Evolutionary conservation across 768 basidiomycete genomes (phyloP).

Genomic region (Trametes villosa): DNA sequence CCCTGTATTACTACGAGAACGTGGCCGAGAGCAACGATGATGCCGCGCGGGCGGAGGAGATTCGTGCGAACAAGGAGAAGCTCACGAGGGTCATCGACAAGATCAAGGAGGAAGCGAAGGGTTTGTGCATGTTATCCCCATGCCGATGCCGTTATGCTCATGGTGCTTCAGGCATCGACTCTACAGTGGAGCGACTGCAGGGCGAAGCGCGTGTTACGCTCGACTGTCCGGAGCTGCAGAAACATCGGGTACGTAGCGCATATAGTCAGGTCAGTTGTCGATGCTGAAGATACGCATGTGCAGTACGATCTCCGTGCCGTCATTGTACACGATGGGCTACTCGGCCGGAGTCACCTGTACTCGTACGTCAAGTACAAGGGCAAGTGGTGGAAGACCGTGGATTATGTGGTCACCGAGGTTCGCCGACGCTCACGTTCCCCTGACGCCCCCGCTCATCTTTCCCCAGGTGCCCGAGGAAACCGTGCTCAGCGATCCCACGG

Average conservation of each 20-base stretch:
- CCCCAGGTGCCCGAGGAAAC: slow-evolving; percentile 69
- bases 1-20: slow-evolving; percentile 73
- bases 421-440: background rate
- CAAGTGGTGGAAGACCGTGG: slow-evolving; percentile 83
- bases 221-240: slow-evolving; percentile 67
- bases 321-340: slow-evolving; percentile 76
- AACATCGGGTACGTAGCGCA: slow-evolving; percentile 53
- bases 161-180: slow-evolving; percentile 53
- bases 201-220: slow-evolving; percentile 50
- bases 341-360: slow-evolving; percentile 77
- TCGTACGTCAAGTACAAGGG: slow-evolving; percentile 74
- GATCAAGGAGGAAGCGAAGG: slow-evolving; percentile 57
- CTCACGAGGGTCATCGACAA: slow-evolving; percentile 55
- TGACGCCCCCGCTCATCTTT: background rate
- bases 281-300: too few species aligned
- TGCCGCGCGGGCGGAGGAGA: slow-evolving; percentile 46
- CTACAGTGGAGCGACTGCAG: slow-evolving; percentile 49
- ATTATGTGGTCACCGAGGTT: slow-evolving; percentile 70
- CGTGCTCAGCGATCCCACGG: slow-evolving; percentile 69
- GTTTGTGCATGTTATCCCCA: slow-evolving; percentile 39
- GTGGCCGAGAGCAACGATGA: slow-evolving; percentile 57
- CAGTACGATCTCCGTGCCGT: slow-evolving; percentile 85
- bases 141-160: background rate
- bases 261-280: background rate
- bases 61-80: slow-evolving; percentile 52